These are phyloP conservation scores for Aspergillus hiratsukae DNA, from an alignment of 2,329 filamentous ascomycete species.

Conservation along the genomic window DNA sequence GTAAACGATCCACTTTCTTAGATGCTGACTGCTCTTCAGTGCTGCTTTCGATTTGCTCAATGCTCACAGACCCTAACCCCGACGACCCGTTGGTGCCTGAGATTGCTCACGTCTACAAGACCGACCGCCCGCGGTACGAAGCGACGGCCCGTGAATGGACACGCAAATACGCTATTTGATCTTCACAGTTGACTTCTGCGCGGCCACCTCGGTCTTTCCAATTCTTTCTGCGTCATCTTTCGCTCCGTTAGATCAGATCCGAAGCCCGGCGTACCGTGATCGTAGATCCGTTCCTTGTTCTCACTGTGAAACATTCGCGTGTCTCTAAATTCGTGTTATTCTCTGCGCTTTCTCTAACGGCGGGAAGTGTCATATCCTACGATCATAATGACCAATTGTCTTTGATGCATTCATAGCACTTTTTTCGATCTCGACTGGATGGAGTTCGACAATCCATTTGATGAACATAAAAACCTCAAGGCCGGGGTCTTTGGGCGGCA, in stretches of 20 bases:
- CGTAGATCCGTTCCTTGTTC: conserved; percentile 31
- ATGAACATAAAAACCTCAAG: conserved; percentile 16
- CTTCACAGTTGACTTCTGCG: conserved; percentile 20
- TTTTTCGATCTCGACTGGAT: conserved; percentile 20
- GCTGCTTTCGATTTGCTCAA: conserved; percentile 96
- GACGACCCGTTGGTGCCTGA: conserved; percentile 98
- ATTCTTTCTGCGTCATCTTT: conserved; percentile 23
- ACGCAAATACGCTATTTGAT: conserved; percentile 93
- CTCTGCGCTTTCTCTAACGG: conserved; percentile 14
- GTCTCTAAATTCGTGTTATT: conserved; percentile 9
- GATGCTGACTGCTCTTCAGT: conserved; percentile 50
- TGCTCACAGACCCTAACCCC: conserved; percentile 98
- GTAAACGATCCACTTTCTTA: neutral
- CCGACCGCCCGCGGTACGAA: conserved; percentile 91
- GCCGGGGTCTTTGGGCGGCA: conserved; percentile 5
- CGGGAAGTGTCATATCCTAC: conserved; percentile 33
- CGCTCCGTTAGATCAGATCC: conserved; percentile 32
- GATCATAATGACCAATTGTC: conserved; percentile 36
- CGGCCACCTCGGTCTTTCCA: conserved; percentile 24
- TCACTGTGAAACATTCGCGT: conserved; percentile 21
- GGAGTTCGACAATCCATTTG: conserved; percentile 21
- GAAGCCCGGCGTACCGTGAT: conserved; percentile 38
- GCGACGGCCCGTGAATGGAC: conserved; percentile 97
- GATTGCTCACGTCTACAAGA: conserved; percentile 99
- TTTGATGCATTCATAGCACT: conserved; percentile 37